A percentile compares a stretch with the other conserved stretches of the same genome.
Evolutionary conservation across 1,284 basidiomycete genomes (phyloP).

Genomic region (Gymnopus androsaceus): DNA sequence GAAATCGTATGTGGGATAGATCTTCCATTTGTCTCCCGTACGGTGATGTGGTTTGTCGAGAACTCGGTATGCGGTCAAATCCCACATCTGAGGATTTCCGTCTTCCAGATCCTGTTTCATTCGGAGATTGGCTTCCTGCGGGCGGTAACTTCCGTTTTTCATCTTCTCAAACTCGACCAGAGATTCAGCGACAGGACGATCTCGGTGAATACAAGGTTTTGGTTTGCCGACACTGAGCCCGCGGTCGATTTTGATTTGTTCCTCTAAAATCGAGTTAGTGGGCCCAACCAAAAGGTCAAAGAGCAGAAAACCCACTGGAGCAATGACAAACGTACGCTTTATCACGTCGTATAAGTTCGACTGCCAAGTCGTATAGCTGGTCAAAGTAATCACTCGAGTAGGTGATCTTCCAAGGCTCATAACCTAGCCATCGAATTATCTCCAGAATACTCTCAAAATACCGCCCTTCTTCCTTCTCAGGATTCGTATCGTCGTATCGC

Average conservation of each 20-base stretch:
- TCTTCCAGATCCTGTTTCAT: slow-evolving; percentile 98
- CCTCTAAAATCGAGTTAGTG: slow-evolving; percentile 52
- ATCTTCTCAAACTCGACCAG: slow-evolving; percentile 89
- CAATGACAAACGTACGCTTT: slow-evolving; percentile 98
- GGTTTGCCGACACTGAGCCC: slow-evolving; percentile 87
- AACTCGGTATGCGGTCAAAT: slow-evolving; percentile 95
- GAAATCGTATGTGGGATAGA: slow-evolving; percentile 98
- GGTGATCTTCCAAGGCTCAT: slow-evolving; percentile 98
- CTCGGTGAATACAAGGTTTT: slow-evolving; percentile 84
- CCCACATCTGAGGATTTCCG: slow-evolving; percentile 99
- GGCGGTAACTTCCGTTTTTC: slow-evolving; percentile 88
- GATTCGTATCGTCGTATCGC: slow-evolving; percentile 98
- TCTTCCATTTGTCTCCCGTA: slow-evolving; percentile 90
- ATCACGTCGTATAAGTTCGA: slow-evolving; percentile 89
- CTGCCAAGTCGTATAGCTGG: slow-evolving; percentile 83
- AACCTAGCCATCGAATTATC: slow-evolving; percentile 95
- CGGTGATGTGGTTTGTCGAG: slow-evolving; percentile 91
- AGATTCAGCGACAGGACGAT: slow-evolving; percentile 84
- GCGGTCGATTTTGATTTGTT: slow-evolving; percentile 88
- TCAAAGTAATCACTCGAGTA: slow-evolving; percentile 99
- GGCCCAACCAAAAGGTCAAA: background rate
- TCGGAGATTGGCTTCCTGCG: slow-evolving; percentile 89
- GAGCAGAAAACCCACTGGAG: slow-evolving; percentile 64
- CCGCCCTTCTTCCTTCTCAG: slow-evolving; percentile 93
- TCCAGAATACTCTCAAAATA: slow-evolving; percentile 98